Conservation (phyloP, 2,329 filamentous ascomycete species). For the Cordyceps cateniannulata region DNA sequence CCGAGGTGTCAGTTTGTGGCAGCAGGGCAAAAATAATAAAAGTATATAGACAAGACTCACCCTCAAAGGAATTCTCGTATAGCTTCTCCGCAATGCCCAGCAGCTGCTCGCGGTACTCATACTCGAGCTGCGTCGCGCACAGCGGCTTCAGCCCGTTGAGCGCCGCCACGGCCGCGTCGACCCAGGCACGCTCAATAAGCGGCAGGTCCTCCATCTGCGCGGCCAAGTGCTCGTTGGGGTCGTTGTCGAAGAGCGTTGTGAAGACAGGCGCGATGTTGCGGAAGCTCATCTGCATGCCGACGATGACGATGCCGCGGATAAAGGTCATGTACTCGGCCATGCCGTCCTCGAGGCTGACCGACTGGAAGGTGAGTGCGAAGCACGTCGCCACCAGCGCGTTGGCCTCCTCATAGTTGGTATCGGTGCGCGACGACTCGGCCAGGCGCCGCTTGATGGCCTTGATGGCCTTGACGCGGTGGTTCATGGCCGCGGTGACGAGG, state of each 20-base stretch:
- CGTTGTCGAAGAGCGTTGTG: slow-evolving; percentile 36
- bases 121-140: slow-evolving; percentile 36
- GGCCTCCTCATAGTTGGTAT: slow-evolving; percentile 43
- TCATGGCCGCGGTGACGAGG: slow-evolving; percentile 52
- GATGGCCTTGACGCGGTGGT: slow-evolving; percentile 60
- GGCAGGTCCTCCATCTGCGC: slow-evolving; percentile 41
- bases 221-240: slow-evolving; percentile 34
- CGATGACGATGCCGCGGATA: slow-evolving; percentile 49
- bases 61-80: slow-evolving; percentile 45
- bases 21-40: neutral
- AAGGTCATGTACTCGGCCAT: slow-evolving; percentile 56
- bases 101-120: slow-evolving; percentile 39
- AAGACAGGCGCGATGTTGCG: slow-evolving; percentile 45
- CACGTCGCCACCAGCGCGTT: slow-evolving; percentile 55
- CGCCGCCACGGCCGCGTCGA: slow-evolving; percentile 38
- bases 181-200: slow-evolving; percentile 37
- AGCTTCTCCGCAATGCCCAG: slow-evolving; percentile 44
- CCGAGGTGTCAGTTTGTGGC: neutral
- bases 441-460: slow-evolving; percentile 53
- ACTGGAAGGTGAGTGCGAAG: slow-evolving; percentile 54
- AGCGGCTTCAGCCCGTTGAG: slow-evolving; percentile 37
- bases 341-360: slow-evolving; percentile 50
- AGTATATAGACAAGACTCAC: slow-evolving; percentile 27
- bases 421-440: slow-evolving; percentile 32
- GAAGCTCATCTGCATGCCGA: slow-evolving; percentile 47